phyloP scores from a whole-genome alignment of 495 filamentous ascomycete genomes.

The Xylaria grammica region DNA sequence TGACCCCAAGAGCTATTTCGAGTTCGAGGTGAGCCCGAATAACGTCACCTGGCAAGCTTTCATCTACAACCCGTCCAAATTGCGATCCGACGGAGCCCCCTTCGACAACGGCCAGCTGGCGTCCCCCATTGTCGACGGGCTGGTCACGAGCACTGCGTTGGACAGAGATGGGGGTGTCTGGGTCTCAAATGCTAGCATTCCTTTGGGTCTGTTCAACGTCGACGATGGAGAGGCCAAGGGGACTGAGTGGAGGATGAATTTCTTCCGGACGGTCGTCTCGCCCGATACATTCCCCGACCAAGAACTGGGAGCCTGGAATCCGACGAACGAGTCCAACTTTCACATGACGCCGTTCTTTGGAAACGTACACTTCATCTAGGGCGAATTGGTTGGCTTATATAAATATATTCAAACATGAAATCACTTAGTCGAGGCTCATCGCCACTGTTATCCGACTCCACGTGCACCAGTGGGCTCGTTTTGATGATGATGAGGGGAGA shows the following conservation, averaged over 20 bases:
- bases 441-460: not conserved
- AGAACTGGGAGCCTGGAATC: constrained; percentile 37
- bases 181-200: constrained; percentile 32
- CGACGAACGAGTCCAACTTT: constrained; percentile 38
- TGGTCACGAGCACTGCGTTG: constrained; percentile 34
- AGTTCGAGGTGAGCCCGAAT: constrained; percentile 44
- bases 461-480: not conserved
- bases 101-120: constrained; percentile 32
- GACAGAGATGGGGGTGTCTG: constrained; percentile 34
- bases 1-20: constrained; percentile 40
- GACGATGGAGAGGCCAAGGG: constrained; percentile 37
- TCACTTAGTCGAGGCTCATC: not conserved
- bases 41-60: constrained; percentile 45
- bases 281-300: constrained; percentile 40
- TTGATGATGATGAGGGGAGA: too few relatives aligned
- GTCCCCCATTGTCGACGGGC: constrained; percentile 34
- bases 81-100: constrained; percentile 31
- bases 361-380: constrained; percentile 33
- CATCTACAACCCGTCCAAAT: constrained; percentile 43
- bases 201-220: constrained; percentile 42
- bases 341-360: constrained; percentile 43
- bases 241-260: constrained; percentile 43
- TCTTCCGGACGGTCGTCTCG: constrained; percentile 39
- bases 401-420: not conserved
- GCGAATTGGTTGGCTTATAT: not conserved